Evolutionary conservation across 768 basidiomycete species (phyloP), one percentile per base, ranked within the genome.

Genomic region (Pleurotus djamor): DNA sequence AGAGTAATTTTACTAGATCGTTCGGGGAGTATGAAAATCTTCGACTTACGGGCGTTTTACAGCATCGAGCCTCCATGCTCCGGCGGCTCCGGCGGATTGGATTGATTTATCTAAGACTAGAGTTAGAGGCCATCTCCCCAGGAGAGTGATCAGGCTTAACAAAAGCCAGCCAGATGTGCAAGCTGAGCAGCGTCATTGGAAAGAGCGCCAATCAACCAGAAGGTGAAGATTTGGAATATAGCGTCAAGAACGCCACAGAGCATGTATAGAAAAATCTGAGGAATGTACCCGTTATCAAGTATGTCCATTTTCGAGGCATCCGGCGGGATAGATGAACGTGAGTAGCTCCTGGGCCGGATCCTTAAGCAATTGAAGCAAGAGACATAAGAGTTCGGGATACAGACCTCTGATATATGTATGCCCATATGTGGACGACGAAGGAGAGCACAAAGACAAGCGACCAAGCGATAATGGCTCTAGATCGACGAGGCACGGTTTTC

Each of bases 171-270:
- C 65, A 93, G 87, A 67, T 91, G 82, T 0, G 91, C 91, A 21
- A 93, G 83, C 68, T 91, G 91, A 2, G 79, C 82, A 8, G 89
- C 84, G 68, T 92, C 86, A 63, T 93, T 92, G 21, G 89, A 90
- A 86, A 94, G 89, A 12, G 89, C 87, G 43, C 91, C 91, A 82
- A 91, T 87, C 89, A 57, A 10, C 55, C 89, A 91, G 69, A 91
- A 91, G 5, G 87, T 83, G 0, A 85, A 84, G 2, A 87, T 91
- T 68, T 93, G 92, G 88, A 90, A 94, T 83, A 91, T 87, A 2
- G 91, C 78, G 63, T 93, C 92, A 60, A 92, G 77, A 10, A 93
- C 67, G 17, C 90, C 89, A 61, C 84, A 89, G 71, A 85, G 82
- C 61, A 89, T 82, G 71, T 86, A 91, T 5, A 93, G 71, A 71